A percentile compares a stretch with the other conserved stretches of the same genome.
phyloP scores from a whole-genome alignment of 1,284 basidiomycete genomes.

The Naganishia liquefaciens region DNA sequence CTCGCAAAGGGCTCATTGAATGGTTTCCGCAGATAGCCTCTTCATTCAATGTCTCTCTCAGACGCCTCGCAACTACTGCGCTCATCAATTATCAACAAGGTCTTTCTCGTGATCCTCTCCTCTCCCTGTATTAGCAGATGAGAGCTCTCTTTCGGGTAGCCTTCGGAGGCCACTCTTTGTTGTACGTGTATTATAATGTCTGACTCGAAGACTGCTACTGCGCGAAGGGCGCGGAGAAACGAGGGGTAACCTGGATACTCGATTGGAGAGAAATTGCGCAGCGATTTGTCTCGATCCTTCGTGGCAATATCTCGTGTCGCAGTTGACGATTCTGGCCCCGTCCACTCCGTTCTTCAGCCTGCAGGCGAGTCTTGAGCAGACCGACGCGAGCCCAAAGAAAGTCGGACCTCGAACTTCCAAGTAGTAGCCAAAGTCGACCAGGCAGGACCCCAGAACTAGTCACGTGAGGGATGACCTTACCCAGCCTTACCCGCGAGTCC shows the following conservation, averaged over 20 bases:
- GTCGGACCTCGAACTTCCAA: no score
- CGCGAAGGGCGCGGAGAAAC: background rate
- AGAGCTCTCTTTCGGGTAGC: background rate
- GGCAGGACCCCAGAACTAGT: no score
- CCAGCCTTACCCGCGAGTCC: no score
- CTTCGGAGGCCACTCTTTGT: background rate
- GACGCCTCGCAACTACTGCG: no score
- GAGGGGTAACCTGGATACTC: background rate
- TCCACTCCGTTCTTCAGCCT: background rate
- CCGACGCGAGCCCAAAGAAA: no score
- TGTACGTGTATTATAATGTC: slow-evolving; percentile 18
- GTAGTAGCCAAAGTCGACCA: no score
- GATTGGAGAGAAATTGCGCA: background rate
- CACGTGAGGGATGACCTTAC: no score
- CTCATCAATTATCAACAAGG: no score
- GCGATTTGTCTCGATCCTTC: background rate
- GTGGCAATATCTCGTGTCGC: background rate
- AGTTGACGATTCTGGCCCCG: background rate
- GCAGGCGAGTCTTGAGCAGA: background rate
- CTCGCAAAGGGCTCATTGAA: slow-evolving; percentile 48
- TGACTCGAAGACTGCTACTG: background rate
- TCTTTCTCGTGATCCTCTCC: background rate
- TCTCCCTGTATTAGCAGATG: background rate
- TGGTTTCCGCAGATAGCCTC: background rate
- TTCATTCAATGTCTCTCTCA: background rate